These are phyloP conservation scores for Phalaenopsis equestris DNA, from an alignment of 106 monocot genomes.

Conservation along the genomic window DNA sequence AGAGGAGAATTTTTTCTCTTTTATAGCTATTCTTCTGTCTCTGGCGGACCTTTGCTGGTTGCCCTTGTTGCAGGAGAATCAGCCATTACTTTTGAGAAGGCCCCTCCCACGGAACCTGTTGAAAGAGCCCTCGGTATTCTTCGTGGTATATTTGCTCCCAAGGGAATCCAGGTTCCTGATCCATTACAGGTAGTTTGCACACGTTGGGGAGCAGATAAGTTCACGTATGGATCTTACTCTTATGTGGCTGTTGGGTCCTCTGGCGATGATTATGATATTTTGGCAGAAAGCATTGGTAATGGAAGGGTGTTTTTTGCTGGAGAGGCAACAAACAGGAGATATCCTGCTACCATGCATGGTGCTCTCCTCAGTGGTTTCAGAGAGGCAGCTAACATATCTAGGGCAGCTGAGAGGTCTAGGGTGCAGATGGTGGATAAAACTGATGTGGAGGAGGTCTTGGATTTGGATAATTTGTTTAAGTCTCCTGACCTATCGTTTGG, in stretches of 20 bases:
- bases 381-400: slow-evolving; percentile 88
- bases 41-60: slow-evolving; percentile 86
- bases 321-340: slow-evolving; percentile 85
- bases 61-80: slow-evolving; percentile 92
- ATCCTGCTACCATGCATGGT: slow-evolving; percentile 97
- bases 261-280: slow-evolving; percentile 97
- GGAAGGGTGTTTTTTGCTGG: slow-evolving; percentile 95
- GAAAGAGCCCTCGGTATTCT: slow-evolving; percentile 51
- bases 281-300: slow-evolving; percentile 68
- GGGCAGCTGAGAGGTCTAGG: slow-evolving; percentile 28
- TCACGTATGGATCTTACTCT: slow-evolving; percentile 83
- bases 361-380: slow-evolving; percentile 88
- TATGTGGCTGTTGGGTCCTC: slow-evolving; percentile 88
- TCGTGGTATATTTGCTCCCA: slow-evolving; percentile 68
- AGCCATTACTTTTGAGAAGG: slow-evolving; percentile 71
- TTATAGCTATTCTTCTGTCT: slow-evolving; percentile 90
- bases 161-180: slow-evolving; percentile 78
- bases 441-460: slow-evolving; percentile 19
- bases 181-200: slow-evolving; percentile 89
- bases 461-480: slow-evolving; percentile 57
- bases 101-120: slow-evolving; percentile 43
- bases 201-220: slow-evolving; percentile 81
- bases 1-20: slow-evolving; percentile 96
- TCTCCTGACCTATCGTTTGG: slow-evolving; percentile 56
- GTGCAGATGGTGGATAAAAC: neutral